These are phyloP conservation scores for Coprinopsis strossmayeri DNA, from an alignment of 768 basidiomycete species.

Conservation along the genomic window DNA sequence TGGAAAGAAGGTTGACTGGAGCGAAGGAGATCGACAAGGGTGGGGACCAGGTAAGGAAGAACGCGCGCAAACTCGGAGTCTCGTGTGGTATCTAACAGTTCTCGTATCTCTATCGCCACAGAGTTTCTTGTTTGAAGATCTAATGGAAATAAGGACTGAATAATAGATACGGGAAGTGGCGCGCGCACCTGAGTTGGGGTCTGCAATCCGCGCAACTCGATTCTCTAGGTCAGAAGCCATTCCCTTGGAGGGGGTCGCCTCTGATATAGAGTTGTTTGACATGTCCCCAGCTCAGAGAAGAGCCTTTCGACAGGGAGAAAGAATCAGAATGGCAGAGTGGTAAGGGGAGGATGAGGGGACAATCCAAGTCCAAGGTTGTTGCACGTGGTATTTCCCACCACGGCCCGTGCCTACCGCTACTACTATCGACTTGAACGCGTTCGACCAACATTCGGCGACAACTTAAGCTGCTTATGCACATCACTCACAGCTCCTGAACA, in stretches of 20 bases:
- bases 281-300: constrained; percentile 4
- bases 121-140: constrained; percentile 66
- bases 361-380: too few species aligned
- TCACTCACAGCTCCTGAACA: too few species aligned
- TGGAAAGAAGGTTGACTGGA: constrained; percentile 60
- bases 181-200: constrained; percentile 61
- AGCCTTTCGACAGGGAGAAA: not conserved
- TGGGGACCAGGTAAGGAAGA: constrained; percentile 66
- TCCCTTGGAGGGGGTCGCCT: constrained; percentile 23
- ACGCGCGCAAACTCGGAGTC: constrained; percentile 68
- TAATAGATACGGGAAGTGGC: not conserved
- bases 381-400: too few species aligned
- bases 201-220: constrained; percentile 66
- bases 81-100: constrained; percentile 73
- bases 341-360: too few species aligned
- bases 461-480: too few species aligned
- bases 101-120: constrained; percentile 73
- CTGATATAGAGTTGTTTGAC: constrained; percentile 3
- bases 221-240: constrained; percentile 54
- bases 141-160: constrained; percentile 19
- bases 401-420: too few species aligned
- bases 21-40: constrained; percentile 65
- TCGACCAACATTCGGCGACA: too few species aligned
- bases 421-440: not conserved
- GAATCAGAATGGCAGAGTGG: too few species aligned